Evolutionary conservation across 129 eudicot species (phyloP).

Genomic region (Silybum marianum): DNA sequence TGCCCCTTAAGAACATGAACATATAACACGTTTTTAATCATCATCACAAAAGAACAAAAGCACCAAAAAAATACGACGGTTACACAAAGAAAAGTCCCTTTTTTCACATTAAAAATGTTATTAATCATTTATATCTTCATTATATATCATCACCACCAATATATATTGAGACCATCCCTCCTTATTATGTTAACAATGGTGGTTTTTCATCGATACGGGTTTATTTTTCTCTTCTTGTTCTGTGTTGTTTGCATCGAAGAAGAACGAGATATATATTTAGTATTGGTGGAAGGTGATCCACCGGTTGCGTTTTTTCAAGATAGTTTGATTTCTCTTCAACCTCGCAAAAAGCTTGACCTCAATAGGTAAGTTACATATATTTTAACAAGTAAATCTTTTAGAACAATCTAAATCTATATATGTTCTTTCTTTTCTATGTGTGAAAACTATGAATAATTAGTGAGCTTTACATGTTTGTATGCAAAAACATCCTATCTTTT

Average conservation of each 20-base stretch:
- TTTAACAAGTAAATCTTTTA: not conserved
- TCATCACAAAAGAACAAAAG: slow-evolving; percentile 19
- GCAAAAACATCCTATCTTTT: not conserved
- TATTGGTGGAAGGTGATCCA: slow-evolving; percentile 74
- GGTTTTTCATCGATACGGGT: slow-evolving; percentile 17
- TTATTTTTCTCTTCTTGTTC: slow-evolving; percentile 11
- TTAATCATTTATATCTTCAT: not conserved
- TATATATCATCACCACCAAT: not conserved
- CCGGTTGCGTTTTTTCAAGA: slow-evolving; percentile 63
- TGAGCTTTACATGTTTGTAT: slow-evolving; percentile 25
- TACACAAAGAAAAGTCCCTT: slow-evolving; percentile 31
- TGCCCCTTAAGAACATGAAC: slow-evolving; percentile 22
- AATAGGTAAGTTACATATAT: slow-evolving; percentile 39
- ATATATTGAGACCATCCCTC: not conserved
- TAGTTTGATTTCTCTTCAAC: not conserved
- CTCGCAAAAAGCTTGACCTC: slow-evolving; percentile 22
- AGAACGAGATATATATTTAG: slow-evolving; percentile 61
- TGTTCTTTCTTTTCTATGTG: too few relatives aligned
- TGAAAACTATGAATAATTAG: slow-evolving; percentile 15
- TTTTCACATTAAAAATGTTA: slow-evolving; percentile 41
- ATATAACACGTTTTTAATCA: slow-evolving; percentile 35
- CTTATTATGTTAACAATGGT: slow-evolving; percentile 4
- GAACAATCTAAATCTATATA: not conserved
- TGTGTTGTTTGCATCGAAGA: slow-evolving; percentile 35
- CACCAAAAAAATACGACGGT: slow-evolving; percentile 26